Evolutionary conservation across 495 filamentous ascomycete genomes (phyloP).

Genomic region (Parachaetomium inaequale): DNA sequence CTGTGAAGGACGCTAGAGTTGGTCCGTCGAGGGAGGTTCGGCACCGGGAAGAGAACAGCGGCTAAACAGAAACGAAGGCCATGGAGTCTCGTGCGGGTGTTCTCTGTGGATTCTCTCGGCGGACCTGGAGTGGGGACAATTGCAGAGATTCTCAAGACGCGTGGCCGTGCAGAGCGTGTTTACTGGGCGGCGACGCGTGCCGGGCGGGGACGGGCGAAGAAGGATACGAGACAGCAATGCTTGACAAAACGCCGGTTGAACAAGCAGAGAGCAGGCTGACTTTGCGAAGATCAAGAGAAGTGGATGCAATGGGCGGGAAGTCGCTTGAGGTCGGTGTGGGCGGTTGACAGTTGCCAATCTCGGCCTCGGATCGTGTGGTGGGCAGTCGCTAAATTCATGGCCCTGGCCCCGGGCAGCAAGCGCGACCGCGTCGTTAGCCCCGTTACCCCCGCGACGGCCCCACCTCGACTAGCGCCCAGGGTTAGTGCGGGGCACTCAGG

Average conservation of each 20-base stretch:
- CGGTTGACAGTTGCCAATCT: slow-evolving; percentile 2
- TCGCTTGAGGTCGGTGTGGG: background rate
- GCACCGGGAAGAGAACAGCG: background rate
- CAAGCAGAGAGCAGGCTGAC: background rate
- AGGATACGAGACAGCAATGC: slow-evolving; percentile 8
- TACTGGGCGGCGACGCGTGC: slow-evolving; percentile 5
- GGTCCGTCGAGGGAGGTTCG: background rate
- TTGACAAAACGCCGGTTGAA: background rate
- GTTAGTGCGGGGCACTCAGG: slow-evolving; percentile 4
- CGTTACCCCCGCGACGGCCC: slow-evolving; percentile 34
- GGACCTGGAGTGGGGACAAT: background rate
- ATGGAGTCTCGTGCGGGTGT: slow-evolving; percentile 1
- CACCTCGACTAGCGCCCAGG: slow-evolving; percentile 4
- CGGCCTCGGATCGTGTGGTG: background rate
- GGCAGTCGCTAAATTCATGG: slow-evolving; percentile 4
- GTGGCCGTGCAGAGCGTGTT: slow-evolving; percentile 7
- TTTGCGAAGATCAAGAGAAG: background rate
- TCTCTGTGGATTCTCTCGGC: background rate
- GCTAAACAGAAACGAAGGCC: slow-evolving; percentile 14
- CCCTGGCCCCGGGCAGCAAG: slow-evolving; percentile 20
- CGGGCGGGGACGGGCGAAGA: background rate
- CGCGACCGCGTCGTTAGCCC: slow-evolving; percentile 32
- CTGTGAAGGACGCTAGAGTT: background rate
- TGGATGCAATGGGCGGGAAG: background rate
- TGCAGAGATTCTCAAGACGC: slow-evolving; percentile 9